Evolutionary conservation across 148 eudicot species (phyloP), one percentile per base, ranked within the genome.

Genomic region (Rhododendron ferrugineum): DNA sequence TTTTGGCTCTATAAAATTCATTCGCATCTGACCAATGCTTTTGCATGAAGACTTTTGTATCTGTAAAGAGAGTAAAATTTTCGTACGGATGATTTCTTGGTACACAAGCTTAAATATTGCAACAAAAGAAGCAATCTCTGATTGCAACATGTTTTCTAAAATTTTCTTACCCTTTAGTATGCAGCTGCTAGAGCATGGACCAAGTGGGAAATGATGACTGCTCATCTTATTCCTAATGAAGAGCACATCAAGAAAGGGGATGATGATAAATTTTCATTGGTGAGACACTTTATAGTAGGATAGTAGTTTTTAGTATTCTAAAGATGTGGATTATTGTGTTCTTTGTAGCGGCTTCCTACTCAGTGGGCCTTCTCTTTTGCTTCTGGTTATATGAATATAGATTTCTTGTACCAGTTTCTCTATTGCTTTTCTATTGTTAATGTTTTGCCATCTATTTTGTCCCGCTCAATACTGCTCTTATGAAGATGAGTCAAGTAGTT

Each of bases 181-280:
- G 98, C 93, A 82, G 99, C 98, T 82, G 97, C 98, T 76, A 93
- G 91, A 87, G 96, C 95, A 87, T 97, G 99, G 99, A 95, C 99
- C 85, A 97, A 92, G 84, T 95, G 98, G 99, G 99, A 97, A 89
- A 91, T 97, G 98, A 90, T 89, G 95, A 97, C 99, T 9, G 98
- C 98, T 42, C 96, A 92, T 92, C 96, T 97, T 88, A 66, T 89
- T 76, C 97, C 93, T 10, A 93, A 91, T 87, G 96, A 97, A 89
- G 99, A 91, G 32, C 91, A 90, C 86, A 89, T 95, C 85, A 92
- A 94, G 89, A 91, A 87, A 85, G 99, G 98, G 79, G 95, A 94
- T 82, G 93, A 97, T 87, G 98, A 95, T 83, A 84, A 90, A 36
- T 97, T 97, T 88, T 92, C 98, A 13, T 90, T 97, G 98, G 98